These are phyloP conservation scores for Lentinus brumalis DNA, from an alignment of 768 basidiomycete genomes.

Conservation along the genomic window DNA sequence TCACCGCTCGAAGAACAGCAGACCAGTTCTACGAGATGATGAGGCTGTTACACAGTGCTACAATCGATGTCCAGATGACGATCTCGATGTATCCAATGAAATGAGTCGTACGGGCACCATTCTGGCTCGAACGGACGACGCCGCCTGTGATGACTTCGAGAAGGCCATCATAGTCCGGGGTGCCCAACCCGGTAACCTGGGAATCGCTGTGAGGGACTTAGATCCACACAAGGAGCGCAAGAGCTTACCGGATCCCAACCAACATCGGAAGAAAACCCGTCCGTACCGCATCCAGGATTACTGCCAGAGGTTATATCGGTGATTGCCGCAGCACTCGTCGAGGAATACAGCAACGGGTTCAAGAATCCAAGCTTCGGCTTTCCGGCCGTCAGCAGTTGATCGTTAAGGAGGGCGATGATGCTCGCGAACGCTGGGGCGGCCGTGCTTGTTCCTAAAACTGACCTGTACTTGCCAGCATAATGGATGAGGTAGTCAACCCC, in stretches of 20 bases:
- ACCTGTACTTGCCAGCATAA: conserved; percentile 8
- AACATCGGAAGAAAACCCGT: conserved; percentile 30
- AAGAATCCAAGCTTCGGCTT: conserved; percentile 35
- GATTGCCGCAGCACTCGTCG: conserved; percentile 26
- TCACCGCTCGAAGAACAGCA: too few species aligned
- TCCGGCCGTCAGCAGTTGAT: conserved; percentile 29
- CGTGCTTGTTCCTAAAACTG: conserved; percentile 35
- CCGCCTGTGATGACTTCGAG: too few species aligned
- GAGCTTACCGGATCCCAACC: conserved; percentile 35
- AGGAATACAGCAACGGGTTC: conserved; percentile 37
- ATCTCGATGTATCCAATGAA: too few species aligned
- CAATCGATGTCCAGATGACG: too few species aligned
- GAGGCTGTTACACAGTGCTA: too few species aligned
- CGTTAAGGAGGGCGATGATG: conserved; percentile 37
- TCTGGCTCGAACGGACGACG: too few species aligned
- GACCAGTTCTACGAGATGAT: too few species aligned
- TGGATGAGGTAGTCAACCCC: conserved; percentile 33
- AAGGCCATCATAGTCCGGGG: too few species aligned
- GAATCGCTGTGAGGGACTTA: too few species aligned
- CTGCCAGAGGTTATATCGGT: conserved; percentile 36
- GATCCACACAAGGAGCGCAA: too few species aligned
- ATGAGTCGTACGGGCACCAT: too few species aligned
- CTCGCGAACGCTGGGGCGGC: conserved; percentile 37
- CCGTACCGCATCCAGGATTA: conserved; percentile 29
- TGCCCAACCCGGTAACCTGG: too few species aligned